These are phyloP conservation scores for Mrakia blollopis DNA, from an alignment of 768 basidiomycete genomes.

Conservation along the genomic window DNA sequence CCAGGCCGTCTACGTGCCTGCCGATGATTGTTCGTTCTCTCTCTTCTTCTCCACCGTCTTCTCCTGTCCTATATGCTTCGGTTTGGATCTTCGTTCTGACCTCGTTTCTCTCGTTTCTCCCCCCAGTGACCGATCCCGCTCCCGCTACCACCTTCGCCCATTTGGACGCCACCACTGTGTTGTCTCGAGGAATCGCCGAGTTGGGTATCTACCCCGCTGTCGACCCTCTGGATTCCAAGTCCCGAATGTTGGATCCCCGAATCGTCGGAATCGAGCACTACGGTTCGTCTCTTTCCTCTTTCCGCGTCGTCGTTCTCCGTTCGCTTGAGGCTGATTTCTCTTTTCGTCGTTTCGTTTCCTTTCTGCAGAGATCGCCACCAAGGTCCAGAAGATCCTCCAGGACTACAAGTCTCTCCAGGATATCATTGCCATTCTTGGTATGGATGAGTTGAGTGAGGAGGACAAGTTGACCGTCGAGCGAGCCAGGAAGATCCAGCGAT, in stretches of 20 bases:
- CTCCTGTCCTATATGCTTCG: neutral
- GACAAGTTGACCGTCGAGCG: conserved; percentile 98
- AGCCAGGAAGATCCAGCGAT: conserved; percentile 83
- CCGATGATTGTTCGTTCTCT: conserved; percentile 65
- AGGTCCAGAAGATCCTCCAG: conserved; percentile 80
- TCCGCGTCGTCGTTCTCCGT: conserved; percentile 22
- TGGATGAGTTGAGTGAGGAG: conserved; percentile 99
- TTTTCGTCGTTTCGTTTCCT: neutral
- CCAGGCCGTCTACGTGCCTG: conserved; percentile 99
- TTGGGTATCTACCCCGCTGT: conserved; percentile 96
- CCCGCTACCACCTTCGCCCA: conserved; percentile 99
- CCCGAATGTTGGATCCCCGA: conserved; percentile 99
- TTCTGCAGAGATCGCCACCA: conserved; percentile 87
- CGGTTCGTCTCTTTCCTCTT: conserved; percentile 3
- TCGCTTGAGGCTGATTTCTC: conserved; percentile 13
- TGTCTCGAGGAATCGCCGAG: conserved; percentile 98
- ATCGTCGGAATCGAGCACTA: conserved; percentile 58
- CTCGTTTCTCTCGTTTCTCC: neutral
- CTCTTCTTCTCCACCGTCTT: neutral
- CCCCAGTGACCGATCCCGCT: conserved; percentile 88
- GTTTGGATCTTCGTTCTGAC: neutral
- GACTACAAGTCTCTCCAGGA: conserved; percentile 48
- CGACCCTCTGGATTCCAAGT: conserved; percentile 98
- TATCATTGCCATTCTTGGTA: conserved; percentile 58
- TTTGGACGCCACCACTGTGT: conserved; percentile 98